phyloP scores from a whole-genome alignment of 2,329 filamentous ascomycete genomes.

The Aspergillus latus region DNA sequence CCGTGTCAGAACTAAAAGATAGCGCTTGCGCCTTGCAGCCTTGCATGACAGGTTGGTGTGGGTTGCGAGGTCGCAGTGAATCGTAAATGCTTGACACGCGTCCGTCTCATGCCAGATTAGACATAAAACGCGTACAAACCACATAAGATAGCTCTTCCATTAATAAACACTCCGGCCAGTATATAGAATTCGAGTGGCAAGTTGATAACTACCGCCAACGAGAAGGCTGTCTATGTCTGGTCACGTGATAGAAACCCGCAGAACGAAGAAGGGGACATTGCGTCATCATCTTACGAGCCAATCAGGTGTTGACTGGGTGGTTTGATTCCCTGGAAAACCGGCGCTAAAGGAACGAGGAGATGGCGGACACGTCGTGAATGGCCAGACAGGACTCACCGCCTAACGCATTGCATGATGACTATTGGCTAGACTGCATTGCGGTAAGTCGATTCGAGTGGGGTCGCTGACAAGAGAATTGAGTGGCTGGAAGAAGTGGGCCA shows the following conservation, averaged over 20 bases:
- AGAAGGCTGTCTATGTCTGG: neutral
- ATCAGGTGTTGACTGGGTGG: conserved; percentile 16
- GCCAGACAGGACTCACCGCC: conserved; percentile 14
- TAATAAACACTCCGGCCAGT: neutral
- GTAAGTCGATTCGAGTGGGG: conserved; percentile 15
- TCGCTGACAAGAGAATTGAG: conserved; percentile 16
- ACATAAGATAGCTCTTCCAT: neutral
- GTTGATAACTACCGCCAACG: conserved; percentile 10
- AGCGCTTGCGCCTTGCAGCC: neutral
- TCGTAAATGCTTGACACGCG: neutral
- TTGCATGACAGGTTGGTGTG: neutral
- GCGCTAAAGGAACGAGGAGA: conserved; percentile 13
- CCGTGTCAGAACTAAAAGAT: conserved; percentile 6
- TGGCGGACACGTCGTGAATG: neutral
- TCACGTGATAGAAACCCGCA: conserved; percentile 21
- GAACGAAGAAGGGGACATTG: conserved; percentile 13
- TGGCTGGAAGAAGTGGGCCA: conserved; percentile 20
- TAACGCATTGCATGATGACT: conserved; percentile 1
- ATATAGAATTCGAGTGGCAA: conserved; percentile 19
- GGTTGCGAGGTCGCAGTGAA: neutral
- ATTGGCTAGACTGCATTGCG: conserved; percentile 12
- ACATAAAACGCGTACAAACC: neutral
- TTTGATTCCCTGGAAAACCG: conserved; percentile 14
- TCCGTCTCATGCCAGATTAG: neutral
- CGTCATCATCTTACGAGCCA: conserved; percentile 21